Evolutionary conservation across 1,139 yeast genomes (phyloP).

Genomic region (Diutina neorugosa): DNA sequence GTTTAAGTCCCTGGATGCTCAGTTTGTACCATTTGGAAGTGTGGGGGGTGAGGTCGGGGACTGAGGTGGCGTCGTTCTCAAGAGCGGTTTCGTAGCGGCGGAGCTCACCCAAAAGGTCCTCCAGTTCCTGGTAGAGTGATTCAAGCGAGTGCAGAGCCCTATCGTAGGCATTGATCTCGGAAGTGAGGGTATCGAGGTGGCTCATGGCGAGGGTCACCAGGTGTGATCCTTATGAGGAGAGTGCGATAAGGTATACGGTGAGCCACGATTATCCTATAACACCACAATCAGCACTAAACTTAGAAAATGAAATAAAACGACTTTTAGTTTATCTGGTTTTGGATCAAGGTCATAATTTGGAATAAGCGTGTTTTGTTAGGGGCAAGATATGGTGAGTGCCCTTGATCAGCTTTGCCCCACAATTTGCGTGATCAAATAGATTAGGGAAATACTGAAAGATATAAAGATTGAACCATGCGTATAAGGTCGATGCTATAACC

Average conservation of each 20-base stretch:
- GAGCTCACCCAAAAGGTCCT: slow-evolving; percentile 16
- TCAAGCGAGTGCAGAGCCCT: slow-evolving; percentile 4
- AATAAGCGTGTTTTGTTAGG: too few species aligned
- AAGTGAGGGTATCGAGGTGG: slow-evolving; percentile 17
- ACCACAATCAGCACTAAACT: too few species aligned
- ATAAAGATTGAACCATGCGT: too few species aligned
- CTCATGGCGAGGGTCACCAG: slow-evolving; percentile 7
- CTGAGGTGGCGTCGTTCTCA: slow-evolving; percentile 6
- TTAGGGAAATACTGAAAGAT: too few species aligned
- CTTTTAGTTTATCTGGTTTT: too few species aligned
- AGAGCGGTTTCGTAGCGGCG: slow-evolving; percentile 18
- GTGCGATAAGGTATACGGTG: not conserved
- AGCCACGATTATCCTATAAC: not conserved
- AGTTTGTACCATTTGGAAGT: slow-evolving; percentile 23
- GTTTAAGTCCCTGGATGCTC: slow-evolving; percentile 22
- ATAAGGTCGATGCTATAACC: too few species aligned
- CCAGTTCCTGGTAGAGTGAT: slow-evolving; percentile 15
- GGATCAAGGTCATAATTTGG: too few species aligned
- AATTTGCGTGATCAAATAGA: too few species aligned
- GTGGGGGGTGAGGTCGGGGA: slow-evolving; percentile 5
- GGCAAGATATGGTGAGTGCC: too few species aligned
- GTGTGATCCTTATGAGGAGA: not conserved
- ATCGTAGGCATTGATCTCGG: slow-evolving; percentile 17
- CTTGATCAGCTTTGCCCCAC: too few species aligned
- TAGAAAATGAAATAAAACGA: too few species aligned